These are phyloP conservation scores for Rhodotorula sp. DNA, from an alignment of 1,284 basidiomycete genomes.

Conservation along the genomic window DNA sequence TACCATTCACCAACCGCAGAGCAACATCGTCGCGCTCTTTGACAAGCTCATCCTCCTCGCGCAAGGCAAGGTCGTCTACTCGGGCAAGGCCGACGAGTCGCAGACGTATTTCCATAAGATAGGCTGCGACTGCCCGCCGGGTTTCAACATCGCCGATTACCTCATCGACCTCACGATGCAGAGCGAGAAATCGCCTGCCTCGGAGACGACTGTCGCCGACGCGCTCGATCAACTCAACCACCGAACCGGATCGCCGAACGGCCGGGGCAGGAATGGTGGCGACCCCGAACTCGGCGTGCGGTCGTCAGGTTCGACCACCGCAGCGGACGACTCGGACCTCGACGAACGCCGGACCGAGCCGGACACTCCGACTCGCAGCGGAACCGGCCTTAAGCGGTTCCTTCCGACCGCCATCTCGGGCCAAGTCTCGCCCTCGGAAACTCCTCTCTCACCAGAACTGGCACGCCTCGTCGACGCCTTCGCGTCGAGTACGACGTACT, in stretches of 20 bases:
- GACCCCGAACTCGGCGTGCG: constrained; percentile 34
- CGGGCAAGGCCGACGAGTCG: constrained; percentile 70
- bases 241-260: constrained; percentile 1
- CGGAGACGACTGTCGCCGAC: constrained; percentile 9
- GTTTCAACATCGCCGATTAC: constrained; percentile 96
- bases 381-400: constrained; percentile 52
- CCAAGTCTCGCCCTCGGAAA: constrained; percentile 48
- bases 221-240: constrained; percentile 30
- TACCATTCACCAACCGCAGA: constrained; percentile 97
- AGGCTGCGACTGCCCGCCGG: constrained; percentile 82
- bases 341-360: constrained; percentile 57
- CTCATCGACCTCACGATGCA: constrained; percentile 88
- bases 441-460: constrained; percentile 64
- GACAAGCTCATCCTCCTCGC: constrained; percentile 87
- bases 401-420: constrained; percentile 60
- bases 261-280: background rate
- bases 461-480: constrained; percentile 73
- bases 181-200: constrained; percentile 52
- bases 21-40: constrained; percentile 93
- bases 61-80: constrained; percentile 77
- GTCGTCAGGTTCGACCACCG: background rate
- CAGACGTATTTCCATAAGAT: constrained; percentile 76
- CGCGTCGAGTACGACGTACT: constrained; percentile 65
- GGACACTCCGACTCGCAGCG: constrained; percentile 48
- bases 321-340: constrained; percentile 46